A percentile compares a stretch with the other conserved stretches of the same genome.
Evolutionary conservation across 768 basidiomycete genomes (phyloP).

Genomic region (Rhodosporidiobolus sp.): DNA sequence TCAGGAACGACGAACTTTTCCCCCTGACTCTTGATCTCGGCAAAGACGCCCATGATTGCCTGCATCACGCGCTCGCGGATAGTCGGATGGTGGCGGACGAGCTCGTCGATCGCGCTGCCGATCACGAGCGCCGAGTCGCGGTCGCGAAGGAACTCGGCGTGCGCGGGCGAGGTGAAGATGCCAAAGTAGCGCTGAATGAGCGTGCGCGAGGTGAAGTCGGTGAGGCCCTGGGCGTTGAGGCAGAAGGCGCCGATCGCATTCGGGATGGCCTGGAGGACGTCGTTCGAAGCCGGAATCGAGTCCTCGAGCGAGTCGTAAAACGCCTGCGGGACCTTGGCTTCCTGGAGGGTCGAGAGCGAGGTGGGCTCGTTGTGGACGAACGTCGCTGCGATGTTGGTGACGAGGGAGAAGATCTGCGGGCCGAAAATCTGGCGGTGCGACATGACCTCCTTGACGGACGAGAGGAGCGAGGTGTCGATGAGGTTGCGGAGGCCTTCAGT

Average conservation of each 20-base stretch:
- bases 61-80: slow-evolving; percentile 77
- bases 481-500: slow-evolving; percentile 91
- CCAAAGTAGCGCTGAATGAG: slow-evolving; percentile 81
- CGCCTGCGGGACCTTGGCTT: slow-evolving; percentile 78
- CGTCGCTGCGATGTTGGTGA: slow-evolving; percentile 43
- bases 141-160: slow-evolving; percentile 78
- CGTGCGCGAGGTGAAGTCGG: slow-evolving; percentile 68
- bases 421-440: slow-evolving; percentile 79
- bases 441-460: slow-evolving; percentile 83
- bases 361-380: slow-evolving; percentile 93
- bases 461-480: slow-evolving; percentile 81
- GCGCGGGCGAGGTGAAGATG: slow-evolving; percentile 78
- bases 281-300: slow-evolving; percentile 13
- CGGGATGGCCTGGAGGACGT: slow-evolving; percentile 89
- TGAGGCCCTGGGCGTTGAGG: slow-evolving; percentile 82
- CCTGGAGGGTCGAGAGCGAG: slow-evolving; percentile 85
- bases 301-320: slow-evolving; percentile 83
- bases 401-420: slow-evolving; percentile 72
- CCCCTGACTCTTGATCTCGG: slow-evolving; percentile 71
- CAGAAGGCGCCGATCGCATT: slow-evolving; percentile 96
- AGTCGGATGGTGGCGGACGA: slow-evolving; percentile 89
- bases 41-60: slow-evolving; percentile 66
- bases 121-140: slow-evolving; percentile 88
- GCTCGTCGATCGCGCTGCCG: slow-evolving; percentile 87
- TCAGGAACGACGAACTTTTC: slow-evolving; percentile 45